Evolutionary conservation across 306 rosid genomes (phyloP).

Genomic region (Lathyrus tuberosus): DNA sequence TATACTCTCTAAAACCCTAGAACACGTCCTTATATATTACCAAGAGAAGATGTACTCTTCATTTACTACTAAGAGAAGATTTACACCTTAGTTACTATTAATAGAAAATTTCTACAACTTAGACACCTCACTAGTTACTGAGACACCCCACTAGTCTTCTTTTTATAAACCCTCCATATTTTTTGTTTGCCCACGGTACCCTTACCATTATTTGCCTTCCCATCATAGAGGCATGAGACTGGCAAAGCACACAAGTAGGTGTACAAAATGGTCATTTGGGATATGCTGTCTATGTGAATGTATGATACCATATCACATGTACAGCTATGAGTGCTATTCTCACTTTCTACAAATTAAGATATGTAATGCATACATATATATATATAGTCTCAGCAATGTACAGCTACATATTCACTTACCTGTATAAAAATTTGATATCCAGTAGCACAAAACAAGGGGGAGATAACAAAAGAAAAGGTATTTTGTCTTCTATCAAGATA

Average conservation of each 20-base stretch:
- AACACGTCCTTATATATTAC: background rate
- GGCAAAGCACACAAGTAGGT: background rate
- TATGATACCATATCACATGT: background rate
- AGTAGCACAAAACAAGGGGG: background rate
- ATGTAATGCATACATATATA: background rate
- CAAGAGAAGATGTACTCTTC: background rate
- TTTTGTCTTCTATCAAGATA: background rate
- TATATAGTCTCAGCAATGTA: background rate
- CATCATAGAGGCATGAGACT: background rate
- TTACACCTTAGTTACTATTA: no score
- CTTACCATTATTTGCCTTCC: background rate
- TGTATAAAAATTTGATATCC: background rate
- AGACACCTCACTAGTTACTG: no score
- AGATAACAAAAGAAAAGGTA: background rate
- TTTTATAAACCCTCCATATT: background rate
- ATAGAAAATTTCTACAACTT: no score
- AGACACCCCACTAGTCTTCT: background rate
- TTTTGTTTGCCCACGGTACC: background rate
- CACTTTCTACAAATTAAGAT: constrained; percentile 6
- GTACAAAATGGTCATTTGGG: background rate
- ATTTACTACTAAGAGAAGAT: background rate
- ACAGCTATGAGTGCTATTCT: constrained; percentile 12
- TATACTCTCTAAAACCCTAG: background rate
- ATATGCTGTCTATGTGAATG: background rate
- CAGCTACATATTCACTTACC: background rate